Evolutionary conservation across 345 rosid species (phyloP), one percentile per base, ranked within the genome.

Genomic region (Dipteronia sinensis): DNA sequence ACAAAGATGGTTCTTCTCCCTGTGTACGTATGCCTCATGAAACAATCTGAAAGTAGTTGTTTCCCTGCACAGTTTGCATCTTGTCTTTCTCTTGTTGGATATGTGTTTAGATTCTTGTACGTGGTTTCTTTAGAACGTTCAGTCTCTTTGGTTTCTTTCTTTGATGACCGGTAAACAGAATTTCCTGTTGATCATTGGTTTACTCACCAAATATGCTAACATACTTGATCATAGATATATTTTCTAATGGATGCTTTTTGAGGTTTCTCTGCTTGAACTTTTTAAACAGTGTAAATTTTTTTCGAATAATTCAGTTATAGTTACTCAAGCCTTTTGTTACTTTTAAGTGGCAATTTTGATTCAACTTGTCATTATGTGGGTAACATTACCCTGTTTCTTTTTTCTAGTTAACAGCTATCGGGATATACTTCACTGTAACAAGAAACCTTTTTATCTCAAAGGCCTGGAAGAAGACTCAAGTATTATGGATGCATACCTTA

Each of bases 341-440:
- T 42, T 42, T 42, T 42, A 65, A 64, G 40, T 65, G 49, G 67
- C 29, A 65, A 17, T 9, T 79, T 51, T 56, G 69, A 59, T 68
- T 49, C 23, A n/a, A 66, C 66, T 65, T 68, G 51, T 86, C 72
- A 68, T 63, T 73, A 72, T 80, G 76, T 73, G 19, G 20, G 23
- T 87, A 65, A 78, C 63, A 29, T 65, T 31, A 46, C 53, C 27
- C 64, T 71, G 38, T 67, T 42, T 47, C 65, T 77, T 81, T 82
- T 59, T 62, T 71, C 25, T 78, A 93, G 99, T 87, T 80, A 85
- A 88, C 82, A 88, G 91, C 88, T 95, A 93, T 79, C 74, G 88
- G 79, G 99, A 95, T 83, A 83, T 95, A 80, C 81, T 93, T 84
- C 94, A 93, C 74, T 86, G 88, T 75, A 91, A 93, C 87, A 95